Evolutionary conservation across 306 rosid species (phyloP), one percentile per base, ranked within the genome.

Genomic region (Gleditsia sinensis): DNA sequence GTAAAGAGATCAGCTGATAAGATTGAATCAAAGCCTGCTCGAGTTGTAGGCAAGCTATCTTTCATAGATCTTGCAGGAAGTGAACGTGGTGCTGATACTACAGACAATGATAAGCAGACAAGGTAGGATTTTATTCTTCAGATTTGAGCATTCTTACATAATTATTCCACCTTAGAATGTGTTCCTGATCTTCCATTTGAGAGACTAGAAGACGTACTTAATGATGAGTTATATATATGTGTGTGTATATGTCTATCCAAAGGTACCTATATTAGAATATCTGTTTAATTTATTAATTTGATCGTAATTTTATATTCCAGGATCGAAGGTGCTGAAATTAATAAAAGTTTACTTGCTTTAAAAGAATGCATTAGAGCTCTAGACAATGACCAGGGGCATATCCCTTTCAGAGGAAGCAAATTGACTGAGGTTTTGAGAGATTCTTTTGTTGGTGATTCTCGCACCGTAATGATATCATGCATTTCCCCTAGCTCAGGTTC

Each of bases 371-470:
- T 88, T 60, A 86, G 96, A 83, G 96, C 93, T 19, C 84, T 88
- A 30, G 96, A 90, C 83, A 86, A 80, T 45, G 89, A 90, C 81
- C 96, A 90, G 63, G 89, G 92, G 60, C 96, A 88, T 80, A 90
- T 90, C 79, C 96, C 96, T 80, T 90, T 90, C 78, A 82, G 96
- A 84, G 96, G 96, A 80, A 90, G 96, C 77, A 88, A 90, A 79
- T 77, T 90, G 79, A 90, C 96, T 2, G 96, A 90, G 86, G 96
- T 90, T 74, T 88, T 90, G 50, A 84, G 93, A 43, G 96, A 90
- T 71, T 90, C 96, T 68, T 90, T 90, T 79, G 93, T 90, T 42
- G 88, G 93, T 77, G 86, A 90, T 80, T 90, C 96, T 0, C 89
- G 93, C 67, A 88, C 96, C 23, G 93, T 90, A 33, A 90, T 90